Evolutionary conservation across 176 grass and related monocot species (phyloP), one percentile per base, ranked within the genome.

Genomic region (Oryza meyeriana): DNA sequence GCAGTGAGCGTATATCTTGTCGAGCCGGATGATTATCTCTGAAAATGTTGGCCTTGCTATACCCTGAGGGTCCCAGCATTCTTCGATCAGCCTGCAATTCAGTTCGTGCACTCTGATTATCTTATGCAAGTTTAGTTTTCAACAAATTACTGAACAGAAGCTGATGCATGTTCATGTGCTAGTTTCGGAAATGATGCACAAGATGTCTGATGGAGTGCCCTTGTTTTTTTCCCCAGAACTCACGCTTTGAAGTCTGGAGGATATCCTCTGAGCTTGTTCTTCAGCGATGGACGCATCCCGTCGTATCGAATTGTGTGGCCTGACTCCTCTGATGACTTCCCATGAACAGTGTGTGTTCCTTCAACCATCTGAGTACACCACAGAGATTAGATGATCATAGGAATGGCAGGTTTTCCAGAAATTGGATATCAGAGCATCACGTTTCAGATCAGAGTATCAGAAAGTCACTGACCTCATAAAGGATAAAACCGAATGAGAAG

Each of bases 1-100:
- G 72, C 89, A 95, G 30, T 67, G 74, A 8, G 66, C 87, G 62
- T 91, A 93, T 75, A 92, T 89, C 84, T 89, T 99, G 39, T 96
- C 97, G 24, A 99, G 82, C 83, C 97, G 87, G 76, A 92, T 50
- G 88, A 99, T 95, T 39, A 99, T 88, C 76, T 99, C 97, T n/a
- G 91, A 95, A 82, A 99, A 99, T 12, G 86, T 91, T 29, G 97
- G 97, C 30, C 97, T 79, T 38, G 78, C 70, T 20, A 85, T 73
- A 26, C 91, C 28, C 27, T 88, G 85, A 25, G 85, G 59, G 4
- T 88, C 64, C 97, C 97, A 99, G 71, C 97, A 99, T 81, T 99
- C 93, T 86, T 99, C 97, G 45, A 96, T 87, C 79, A 99, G 83
- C 70, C 97, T 99, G 50, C 66, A 90, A 28, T 20, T 48, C 6